Conservation (phyloP, 352 stramenopile genomes). For the Phytophthora fragariaefolia region DNA sequence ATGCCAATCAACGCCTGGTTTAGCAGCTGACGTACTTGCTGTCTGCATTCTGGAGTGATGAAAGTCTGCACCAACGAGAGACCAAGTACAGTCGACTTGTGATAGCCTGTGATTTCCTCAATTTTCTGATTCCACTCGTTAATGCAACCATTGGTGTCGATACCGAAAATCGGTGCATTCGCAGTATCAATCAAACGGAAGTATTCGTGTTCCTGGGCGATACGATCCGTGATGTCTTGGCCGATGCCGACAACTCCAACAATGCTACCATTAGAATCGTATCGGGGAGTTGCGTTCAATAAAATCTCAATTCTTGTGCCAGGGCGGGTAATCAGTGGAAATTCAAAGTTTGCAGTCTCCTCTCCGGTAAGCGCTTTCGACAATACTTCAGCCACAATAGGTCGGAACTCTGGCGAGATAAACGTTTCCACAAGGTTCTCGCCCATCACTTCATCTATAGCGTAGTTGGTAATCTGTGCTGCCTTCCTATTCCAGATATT, state of each 20-base stretch:
- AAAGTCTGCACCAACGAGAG: conserved; percentile 83
- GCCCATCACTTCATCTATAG: conserved; percentile 83
- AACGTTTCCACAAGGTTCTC: conserved; percentile 89
- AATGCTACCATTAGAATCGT: conserved; percentile 58
- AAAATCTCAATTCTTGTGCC: conserved; percentile 62
- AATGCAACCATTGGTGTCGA: conserved; percentile 83
- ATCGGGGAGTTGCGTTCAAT: conserved; percentile 41
- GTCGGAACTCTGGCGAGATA: conserved; percentile 78
- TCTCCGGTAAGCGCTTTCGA: conserved; percentile 75
- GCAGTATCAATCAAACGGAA: conserved; percentile 71
- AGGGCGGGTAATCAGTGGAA: conserved; percentile 82
- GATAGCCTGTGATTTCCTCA: conserved; percentile 83
- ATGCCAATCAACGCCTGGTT: conserved; percentile 87
- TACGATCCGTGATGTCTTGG: conserved; percentile 65
- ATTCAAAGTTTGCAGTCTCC: conserved; percentile 91
- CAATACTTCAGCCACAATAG: conserved; percentile 78
- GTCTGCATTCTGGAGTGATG: conserved; percentile 74
- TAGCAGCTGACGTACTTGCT: conserved; percentile 70
- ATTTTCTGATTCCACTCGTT: conserved; percentile 92
- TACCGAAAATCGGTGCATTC: conserved; percentile 87
- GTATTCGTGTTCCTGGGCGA: conserved; percentile 90
- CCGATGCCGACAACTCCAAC: conserved; percentile 81
- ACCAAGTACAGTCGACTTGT: conserved; percentile 72
- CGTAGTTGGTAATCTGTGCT: conserved; percentile 89
- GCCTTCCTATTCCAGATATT: conserved; percentile 93